Conservation (phyloP, 176 grass and related monocot species). For the Alopecurus myosuroides region DNA sequence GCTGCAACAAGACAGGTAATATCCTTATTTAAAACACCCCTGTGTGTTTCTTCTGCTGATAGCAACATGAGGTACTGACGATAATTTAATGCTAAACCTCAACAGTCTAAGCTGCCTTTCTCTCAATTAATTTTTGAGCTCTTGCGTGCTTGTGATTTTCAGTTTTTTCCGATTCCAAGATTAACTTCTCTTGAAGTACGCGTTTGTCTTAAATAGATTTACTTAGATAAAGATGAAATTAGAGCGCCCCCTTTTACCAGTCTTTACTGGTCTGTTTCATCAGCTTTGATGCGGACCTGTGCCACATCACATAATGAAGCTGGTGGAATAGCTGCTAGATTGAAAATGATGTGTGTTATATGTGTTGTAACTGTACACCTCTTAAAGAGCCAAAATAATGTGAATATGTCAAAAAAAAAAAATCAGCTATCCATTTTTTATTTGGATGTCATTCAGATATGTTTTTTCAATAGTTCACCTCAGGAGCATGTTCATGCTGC, state of each 20-base stretch:
- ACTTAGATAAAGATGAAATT: neutral
- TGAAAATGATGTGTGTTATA: neutral
- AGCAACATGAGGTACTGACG: neutral
- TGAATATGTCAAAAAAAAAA: neutral
- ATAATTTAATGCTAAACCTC: neutral
- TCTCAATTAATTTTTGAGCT: neutral
- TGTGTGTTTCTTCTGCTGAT: neutral
- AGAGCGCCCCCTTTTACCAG: neutral
- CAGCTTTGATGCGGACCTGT: neutral
- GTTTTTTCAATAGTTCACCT: neutral
- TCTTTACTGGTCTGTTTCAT: neutral
- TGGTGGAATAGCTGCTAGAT: neutral
- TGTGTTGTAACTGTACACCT: neutral
- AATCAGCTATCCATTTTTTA: neutral
- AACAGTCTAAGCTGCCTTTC: neutral
- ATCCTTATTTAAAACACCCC: neutral
- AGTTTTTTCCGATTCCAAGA: conserved; percentile 7
- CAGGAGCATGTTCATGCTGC: neutral
- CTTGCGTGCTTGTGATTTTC: neutral
- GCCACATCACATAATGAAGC: neutral
- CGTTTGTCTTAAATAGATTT: neutral
- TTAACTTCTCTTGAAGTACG: neutral
- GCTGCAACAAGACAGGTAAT: conserved; percentile 87
- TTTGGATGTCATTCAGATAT: neutral
- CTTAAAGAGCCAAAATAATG: neutral